phyloP scores from a whole-genome alignment of 2,329 filamentous ascomycete genomes.

The Aspergillus sclerotialis region DNA sequence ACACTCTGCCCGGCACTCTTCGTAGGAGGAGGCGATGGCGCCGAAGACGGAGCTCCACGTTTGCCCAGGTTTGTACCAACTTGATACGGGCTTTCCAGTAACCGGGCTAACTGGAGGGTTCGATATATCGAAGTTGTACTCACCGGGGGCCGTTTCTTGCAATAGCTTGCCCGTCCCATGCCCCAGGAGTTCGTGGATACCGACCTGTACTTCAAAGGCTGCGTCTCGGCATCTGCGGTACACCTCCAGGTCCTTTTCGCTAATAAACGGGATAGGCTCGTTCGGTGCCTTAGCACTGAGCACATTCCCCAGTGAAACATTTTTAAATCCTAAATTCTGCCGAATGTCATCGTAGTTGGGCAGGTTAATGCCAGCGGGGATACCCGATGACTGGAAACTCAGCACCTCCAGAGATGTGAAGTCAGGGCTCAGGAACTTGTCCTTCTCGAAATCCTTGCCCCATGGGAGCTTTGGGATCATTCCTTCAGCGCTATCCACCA shows the following conservation, averaged over 20 bases:
- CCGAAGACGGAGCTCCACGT: constrained; percentile 94
- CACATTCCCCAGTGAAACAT: constrained; percentile 82
- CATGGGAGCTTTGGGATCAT: constrained; percentile 90
- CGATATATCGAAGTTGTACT: constrained; percentile 79
- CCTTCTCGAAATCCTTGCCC: constrained; percentile 85
- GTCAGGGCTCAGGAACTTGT: constrained; percentile 89
- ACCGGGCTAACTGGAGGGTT: constrained; percentile 78
- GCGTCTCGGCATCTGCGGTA: constrained; percentile 78
- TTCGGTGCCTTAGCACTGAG: constrained; percentile 84
- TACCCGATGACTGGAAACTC: constrained; percentile 63
- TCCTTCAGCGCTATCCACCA: constrained; percentile 71
- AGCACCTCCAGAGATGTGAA: constrained; percentile 92
- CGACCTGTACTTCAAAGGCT: constrained; percentile 92
- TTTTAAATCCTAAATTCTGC: constrained; percentile 60
- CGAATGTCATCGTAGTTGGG: constrained; percentile 55
- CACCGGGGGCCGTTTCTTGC: constrained; percentile 74
- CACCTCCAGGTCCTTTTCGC: constrained; percentile 65
- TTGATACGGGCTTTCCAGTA: constrained; percentile 66
- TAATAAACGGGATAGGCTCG: constrained; percentile 87
- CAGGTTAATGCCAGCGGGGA: constrained; percentile 54
- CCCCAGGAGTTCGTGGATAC: constrained; percentile 80
- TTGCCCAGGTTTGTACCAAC: constrained; percentile 91
- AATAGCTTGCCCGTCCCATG: constrained; percentile 92
- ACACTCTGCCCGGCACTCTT: constrained; percentile 90
- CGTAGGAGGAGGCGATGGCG: constrained; percentile 77